Evolutionary conservation across 2,329 filamentous ascomycete genomes (phyloP), one percentile per base, ranked within the genome.

Genomic region (Arthrobotrys conoides): DNA sequence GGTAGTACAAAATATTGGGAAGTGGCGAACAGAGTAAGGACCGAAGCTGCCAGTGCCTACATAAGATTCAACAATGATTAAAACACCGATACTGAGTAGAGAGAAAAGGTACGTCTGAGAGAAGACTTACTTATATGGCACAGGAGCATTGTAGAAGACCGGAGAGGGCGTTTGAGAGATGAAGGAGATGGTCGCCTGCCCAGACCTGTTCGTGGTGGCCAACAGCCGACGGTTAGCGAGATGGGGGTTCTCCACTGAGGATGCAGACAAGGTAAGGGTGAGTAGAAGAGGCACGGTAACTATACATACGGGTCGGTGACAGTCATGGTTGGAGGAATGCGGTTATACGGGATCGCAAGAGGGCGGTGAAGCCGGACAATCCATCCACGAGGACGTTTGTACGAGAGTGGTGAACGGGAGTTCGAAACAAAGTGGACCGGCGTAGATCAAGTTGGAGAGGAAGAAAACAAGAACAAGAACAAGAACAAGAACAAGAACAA

Each of bases 11-110:
- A 81, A 91, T 86, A 84, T 94, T 89, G 51, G 90, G 88, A 82
- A 92, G 90, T 81, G 93, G 91, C 27, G 91, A 91, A 84, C 93
- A 95, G 83, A 98, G 92, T 81, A 97, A 91, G 81, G 96, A 95
- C 70, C 95, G 93, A 55, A 99, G 88, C 85, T 96, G 93, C 90
- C 92, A 94, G 85, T 96, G 93, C 81, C 92, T 94, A 41, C 14
- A 27, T 51, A 30, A 30, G 5, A 22, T 48, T 53, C 6, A 1
- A 10, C 12, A n/a, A 24, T 14, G 22, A 6, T 55, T 41, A 68
- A 30, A 68, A 20, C 14, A 12, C 16, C 65, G 27, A 44, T 30
- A 10, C 49, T 18, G 5, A 16, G 14, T 41, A n/a, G 3, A 46
- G 9, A 44, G 30, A 46, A 30, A 30, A 30, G 27, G 27, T 3